These are phyloP conservation scores for Rhodotorula graminis DNA, from an alignment of 768 basidiomycete species.

Conservation along the genomic window DNA sequence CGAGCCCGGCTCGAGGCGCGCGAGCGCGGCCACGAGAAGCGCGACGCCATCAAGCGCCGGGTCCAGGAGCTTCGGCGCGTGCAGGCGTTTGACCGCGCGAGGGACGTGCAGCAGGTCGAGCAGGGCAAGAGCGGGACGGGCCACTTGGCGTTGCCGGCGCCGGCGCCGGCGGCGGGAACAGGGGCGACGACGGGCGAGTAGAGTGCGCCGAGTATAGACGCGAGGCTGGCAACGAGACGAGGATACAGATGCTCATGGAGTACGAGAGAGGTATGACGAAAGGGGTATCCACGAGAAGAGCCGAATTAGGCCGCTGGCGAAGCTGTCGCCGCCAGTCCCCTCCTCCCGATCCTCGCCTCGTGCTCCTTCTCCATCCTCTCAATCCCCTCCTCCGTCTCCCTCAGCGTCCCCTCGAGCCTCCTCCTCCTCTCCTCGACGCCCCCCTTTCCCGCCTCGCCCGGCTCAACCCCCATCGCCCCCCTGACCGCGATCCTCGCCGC, in stretches of 20 bases:
- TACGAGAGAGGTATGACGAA: not conserved
- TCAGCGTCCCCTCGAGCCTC: conserved; percentile 7
- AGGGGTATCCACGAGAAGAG: too few relatives aligned
- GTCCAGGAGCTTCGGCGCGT: conserved; percentile 16
- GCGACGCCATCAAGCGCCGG: conserved; percentile 19
- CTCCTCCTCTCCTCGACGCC: conserved; percentile 17
- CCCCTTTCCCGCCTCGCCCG: not conserved
- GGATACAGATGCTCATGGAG: too few relatives aligned
- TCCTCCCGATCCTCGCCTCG: not conserved
- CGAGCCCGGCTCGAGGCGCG: conserved; percentile 24
- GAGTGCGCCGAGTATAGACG: too few relatives aligned
- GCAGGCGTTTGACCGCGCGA: conserved; percentile 15
- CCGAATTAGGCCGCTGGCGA: not conserved
- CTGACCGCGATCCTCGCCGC: conserved; percentile 12
- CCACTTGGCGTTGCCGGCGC: conserved; percentile 15
- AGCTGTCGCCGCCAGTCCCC: too few relatives aligned
- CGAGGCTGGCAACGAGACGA: too few relatives aligned
- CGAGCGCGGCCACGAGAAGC: conserved; percentile 16
- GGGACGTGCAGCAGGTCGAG: conserved; percentile 16
- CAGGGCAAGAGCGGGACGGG: conserved; percentile 3
- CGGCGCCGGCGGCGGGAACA: not conserved
- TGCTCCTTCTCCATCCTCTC: conserved; percentile 4
- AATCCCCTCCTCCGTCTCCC: conserved; percentile 3
- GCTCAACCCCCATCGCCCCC: conserved; percentile 5
- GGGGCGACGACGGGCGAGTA: not conserved